Conservation (phyloP, 148 eudicot genomes). For the Polygonum maritimum region DNA sequence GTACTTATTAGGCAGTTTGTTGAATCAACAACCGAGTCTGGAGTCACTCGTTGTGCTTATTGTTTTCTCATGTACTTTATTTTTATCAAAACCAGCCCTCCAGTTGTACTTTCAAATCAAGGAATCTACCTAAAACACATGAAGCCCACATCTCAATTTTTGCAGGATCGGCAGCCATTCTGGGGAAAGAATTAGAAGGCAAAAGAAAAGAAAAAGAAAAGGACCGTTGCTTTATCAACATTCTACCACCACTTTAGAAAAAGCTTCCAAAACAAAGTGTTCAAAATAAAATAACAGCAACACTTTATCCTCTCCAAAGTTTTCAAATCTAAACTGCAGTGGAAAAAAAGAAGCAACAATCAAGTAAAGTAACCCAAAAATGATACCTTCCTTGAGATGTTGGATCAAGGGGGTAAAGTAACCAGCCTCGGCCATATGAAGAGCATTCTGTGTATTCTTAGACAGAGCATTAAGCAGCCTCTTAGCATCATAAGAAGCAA, state of each 20-base stretch:
- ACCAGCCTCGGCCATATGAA: constrained; percentile 95
- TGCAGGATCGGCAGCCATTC: background rate
- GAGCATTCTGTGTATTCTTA: constrained; percentile 77
- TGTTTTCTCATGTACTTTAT: too few relatives aligned
- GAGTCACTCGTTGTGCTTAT: too few relatives aligned
- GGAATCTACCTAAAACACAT: background rate
- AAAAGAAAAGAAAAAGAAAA: background rate
- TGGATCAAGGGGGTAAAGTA: constrained; percentile 72
- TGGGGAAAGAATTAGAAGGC: background rate
- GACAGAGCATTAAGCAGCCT: constrained; percentile 53
- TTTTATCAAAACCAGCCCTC: background rate
- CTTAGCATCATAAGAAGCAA: constrained; percentile 55
- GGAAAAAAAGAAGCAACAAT: background rate
- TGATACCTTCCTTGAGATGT: constrained; percentile 70
- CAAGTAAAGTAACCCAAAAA: background rate
- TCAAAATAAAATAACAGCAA: background rate
- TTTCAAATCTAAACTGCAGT: background rate
- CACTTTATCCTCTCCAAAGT: background rate
- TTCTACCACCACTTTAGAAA: constrained; percentile 7
- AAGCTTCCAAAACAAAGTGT: constrained; percentile 3
- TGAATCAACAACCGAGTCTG: too few relatives aligned
- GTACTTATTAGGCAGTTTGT: background rate
- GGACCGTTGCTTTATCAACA: constrained; percentile 6
- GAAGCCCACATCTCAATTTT: background rate
- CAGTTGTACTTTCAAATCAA: constrained; percentile 5